Evolutionary conservation across 108 stramenopile genomes (phyloP), one percentile per base, ranked within the genome.

Genomic region (Cyclotella choctawhatcheeana): DNA sequence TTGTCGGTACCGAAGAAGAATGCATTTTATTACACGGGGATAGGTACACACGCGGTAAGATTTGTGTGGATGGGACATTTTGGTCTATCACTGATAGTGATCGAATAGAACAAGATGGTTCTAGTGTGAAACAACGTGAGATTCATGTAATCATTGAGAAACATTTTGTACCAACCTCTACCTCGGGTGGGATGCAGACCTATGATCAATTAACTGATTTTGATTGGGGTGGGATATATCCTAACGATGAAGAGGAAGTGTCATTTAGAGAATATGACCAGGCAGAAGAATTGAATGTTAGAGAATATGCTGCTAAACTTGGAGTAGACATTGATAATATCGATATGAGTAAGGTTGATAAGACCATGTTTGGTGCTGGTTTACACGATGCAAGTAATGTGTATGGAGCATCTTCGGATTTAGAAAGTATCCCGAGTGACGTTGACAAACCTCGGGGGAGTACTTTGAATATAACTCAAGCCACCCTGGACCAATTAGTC

Each of bases 281-380:
- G 62, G 84, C 93, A 25, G 88, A 92, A 73, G 83, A 89, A 51
- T 64, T 94, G 43, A 69, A 94, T 82, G 87, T 94, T 5, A 69
- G 78, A 26, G 89, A 94, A 30, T 94, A 94, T 67, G 91, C 91
- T 3, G 76, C 85, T 0, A 85, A 76, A 55, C 59, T 94, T 58
- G 93, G 93, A 2, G 93, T 94, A 14, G 91, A 94, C 66, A 88
- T 94, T 76, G 93, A 94, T 69, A 94, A 94, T 72, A 79, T 94
- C 32, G 86, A 94, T 65, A 92, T 92, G 91, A 86, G 74, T 22
- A 76, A 89, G 65, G 93, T 94, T 24, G 88, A 94, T 58, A 91
- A 92, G 59, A 85, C 69, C 52, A 92, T 94, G 91, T 94, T 94
- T 77, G 82, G 81, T 4, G 79, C 86, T 0, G 88, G 87, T 25